Evolutionary conservation across 2,329 filamentous ascomycete genomes (phyloP), one percentile per base, ranked within the genome.

Genomic region (Xylariaceae sp.): DNA sequence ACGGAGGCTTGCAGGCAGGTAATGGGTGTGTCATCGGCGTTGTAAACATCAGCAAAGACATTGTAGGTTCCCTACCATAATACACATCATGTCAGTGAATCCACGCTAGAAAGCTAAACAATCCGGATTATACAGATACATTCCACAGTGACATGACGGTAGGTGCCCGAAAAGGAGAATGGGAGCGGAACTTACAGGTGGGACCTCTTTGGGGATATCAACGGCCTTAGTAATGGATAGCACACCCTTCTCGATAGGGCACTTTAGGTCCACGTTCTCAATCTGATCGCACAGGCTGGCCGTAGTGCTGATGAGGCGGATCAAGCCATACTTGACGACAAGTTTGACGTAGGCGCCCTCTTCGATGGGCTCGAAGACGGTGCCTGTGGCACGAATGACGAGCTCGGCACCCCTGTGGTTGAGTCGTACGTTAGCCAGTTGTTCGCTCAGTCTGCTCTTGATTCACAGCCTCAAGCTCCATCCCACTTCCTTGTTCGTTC

Each of bases 241-340:
- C 19, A 86, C 78, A 58, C 93, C 94, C 77, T 91, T 85, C 76
- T 96, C 81, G 57, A 99, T 83, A 45, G 95, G 95, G 76, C 95
- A 99, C 68, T 91, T 78, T 55, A 98, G 80, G 68, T 97, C 92
- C 40, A 97, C 91, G 66, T 97, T 92, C 73, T 84, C 80, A 64
- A 96, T 85, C 74, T 96, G 89, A 59, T 97, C 90, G 80, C 95
- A 99, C 33, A 98, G 84, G 71, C 96, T 89, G 69, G 88, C 87
- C 65, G 82, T 84, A 64, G 90, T 90, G 74, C 85, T 91, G 75
- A 99, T 86, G 63, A 99, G 84, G 53, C 87, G 90, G 75, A 99
- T 97, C 65, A 96, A 82, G 59, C 94, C 94, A 75, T 96, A 97
- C 79, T 96, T 97, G 77, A 99, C 94, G 65, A 87, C 84, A 36